phyloP scores from a whole-genome alignment of 208 protist genomes.

The Leishmania arabica region DNA sequence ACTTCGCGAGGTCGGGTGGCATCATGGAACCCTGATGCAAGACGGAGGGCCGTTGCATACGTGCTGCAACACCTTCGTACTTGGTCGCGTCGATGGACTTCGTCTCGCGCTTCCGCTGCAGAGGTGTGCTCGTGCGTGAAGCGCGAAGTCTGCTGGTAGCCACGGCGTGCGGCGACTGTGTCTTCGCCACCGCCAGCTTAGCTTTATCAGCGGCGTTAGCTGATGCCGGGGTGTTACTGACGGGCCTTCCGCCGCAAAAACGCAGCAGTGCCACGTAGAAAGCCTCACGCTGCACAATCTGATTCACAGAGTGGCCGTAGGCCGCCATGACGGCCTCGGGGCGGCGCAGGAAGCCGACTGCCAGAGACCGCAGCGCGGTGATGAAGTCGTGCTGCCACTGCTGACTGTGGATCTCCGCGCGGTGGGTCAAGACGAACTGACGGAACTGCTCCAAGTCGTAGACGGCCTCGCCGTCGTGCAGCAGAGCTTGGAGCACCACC shows the following conservation, averaged over 20 bases:
- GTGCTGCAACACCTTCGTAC: not conserved
- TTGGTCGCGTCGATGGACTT: constrained; percentile 7
- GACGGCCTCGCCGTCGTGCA: constrained; percentile 14
- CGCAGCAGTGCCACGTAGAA: constrained; percentile 38
- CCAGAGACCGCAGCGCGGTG: constrained; percentile 29
- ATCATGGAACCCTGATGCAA: not conserved
- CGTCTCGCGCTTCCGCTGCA: not conserved
- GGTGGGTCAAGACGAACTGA: not conserved
- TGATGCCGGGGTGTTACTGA: constrained; percentile 4
- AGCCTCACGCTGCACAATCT: constrained; percentile 30
- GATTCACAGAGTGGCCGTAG: constrained; percentile 25
- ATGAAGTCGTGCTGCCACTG: constrained; percentile 31
- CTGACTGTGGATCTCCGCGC: constrained; percentile 10
- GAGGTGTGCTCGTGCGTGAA: not conserved
- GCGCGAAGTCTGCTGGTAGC: not conserved
- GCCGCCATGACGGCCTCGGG: constrained; percentile 18
- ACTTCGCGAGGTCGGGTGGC: not conserved
- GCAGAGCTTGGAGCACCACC: constrained; percentile 21
- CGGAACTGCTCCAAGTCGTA: constrained; percentile 14
- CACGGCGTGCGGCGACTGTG: not conserved
- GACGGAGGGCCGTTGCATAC: constrained; percentile 1
- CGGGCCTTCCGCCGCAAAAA: constrained; percentile 19
- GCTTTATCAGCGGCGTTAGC: not conserved
- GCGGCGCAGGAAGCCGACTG: constrained; percentile 26
- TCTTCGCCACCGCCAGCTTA: not conserved